Percentiles rank a stretch among this genome's conserved stretches.
Evolutionary conservation across 1,284 basidiomycete genomes (phyloP).

Genomic region (Tilletiopsis washingtonensis): DNA sequence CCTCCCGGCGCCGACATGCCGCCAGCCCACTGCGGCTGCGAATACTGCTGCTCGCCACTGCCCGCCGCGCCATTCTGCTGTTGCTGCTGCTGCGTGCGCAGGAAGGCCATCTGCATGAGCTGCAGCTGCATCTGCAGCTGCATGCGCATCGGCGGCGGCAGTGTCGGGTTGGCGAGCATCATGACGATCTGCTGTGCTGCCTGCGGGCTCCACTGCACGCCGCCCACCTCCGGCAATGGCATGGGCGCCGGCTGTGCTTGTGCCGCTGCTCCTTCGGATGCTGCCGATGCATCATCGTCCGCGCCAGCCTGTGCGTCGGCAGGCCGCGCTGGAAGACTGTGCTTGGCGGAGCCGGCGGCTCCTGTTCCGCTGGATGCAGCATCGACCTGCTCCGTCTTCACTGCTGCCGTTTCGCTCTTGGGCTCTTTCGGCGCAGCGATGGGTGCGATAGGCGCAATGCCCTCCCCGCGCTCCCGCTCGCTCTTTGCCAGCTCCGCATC

Average conservation of each 20-base stretch:
- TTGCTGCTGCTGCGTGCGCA: conserved; percentile 26
- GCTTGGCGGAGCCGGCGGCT: background rate
- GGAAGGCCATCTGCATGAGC: conserved; percentile 38
- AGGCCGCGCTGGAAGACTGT: too few relatives aligned
- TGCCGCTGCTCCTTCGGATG: background rate
- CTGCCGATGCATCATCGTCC: background rate
- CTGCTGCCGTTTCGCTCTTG: conserved; percentile 5
- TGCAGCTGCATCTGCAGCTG: conserved; percentile 45
- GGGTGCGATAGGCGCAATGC: conserved; percentile 2
- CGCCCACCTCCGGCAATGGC: conserved; percentile 4
- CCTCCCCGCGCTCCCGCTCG: conserved; percentile 33
- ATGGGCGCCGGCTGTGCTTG: conserved; percentile 1
- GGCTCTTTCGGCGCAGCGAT: conserved; percentile 5
- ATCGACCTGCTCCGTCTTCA: background rate
- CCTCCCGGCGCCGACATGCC: conserved; percentile 2
- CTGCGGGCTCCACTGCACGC: conserved; percentile 29
- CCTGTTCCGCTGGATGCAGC: conserved; percentile 1
- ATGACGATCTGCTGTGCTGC: conserved; percentile 42
- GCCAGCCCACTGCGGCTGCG: background rate
- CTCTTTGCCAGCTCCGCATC: conserved; percentile 38
- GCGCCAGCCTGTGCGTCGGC: background rate
- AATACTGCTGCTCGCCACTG: too few relatives aligned
- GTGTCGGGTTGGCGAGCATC: conserved; percentile 41
- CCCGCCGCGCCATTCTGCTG: conserved; percentile 5
- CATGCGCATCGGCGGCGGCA: conserved; percentile 43